These are phyloP conservation scores for Mycena capillaripes DNA, from an alignment of 768 basidiomycete species.

Conservation along the genomic window DNA sequence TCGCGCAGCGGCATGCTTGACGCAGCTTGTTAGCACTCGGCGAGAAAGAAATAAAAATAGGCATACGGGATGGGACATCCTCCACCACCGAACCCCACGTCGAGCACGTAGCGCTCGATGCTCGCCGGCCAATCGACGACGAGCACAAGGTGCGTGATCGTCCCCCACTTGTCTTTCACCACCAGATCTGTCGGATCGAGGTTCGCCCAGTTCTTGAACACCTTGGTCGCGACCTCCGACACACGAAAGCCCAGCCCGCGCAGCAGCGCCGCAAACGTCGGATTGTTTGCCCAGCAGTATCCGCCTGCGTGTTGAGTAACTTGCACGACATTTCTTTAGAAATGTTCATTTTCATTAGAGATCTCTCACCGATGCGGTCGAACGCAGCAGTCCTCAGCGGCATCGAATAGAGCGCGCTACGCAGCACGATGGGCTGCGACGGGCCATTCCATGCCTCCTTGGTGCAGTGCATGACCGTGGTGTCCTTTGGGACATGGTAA, in stretches of 20 bases:
- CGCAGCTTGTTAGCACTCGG: neutral
- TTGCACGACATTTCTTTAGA: neutral
- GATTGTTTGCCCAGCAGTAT: slow-evolving; percentile 38
- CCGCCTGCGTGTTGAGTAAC: slow-evolving; percentile 14
- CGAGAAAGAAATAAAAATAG: neutral
- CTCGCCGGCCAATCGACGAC: slow-evolving; percentile 33
- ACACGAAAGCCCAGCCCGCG: slow-evolving; percentile 36
- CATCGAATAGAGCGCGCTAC: slow-evolving; percentile 30
- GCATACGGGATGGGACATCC: slow-evolving; percentile 37
- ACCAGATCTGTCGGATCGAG: slow-evolving; percentile 24
- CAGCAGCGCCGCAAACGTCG: slow-evolving; percentile 33
- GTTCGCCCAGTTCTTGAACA: slow-evolving; percentile 37
- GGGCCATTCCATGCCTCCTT: slow-evolving; percentile 25
- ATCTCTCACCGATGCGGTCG: slow-evolving; percentile 20
- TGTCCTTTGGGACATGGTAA: slow-evolving; percentile 34
- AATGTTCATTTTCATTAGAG: neutral
- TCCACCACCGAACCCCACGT: slow-evolving; percentile 36
- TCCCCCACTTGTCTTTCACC: slow-evolving; percentile 34
- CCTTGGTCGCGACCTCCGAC: slow-evolving; percentile 35
- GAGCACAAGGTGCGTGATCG: slow-evolving; percentile 35
- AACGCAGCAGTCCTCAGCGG: slow-evolving; percentile 31
- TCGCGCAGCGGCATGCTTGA: slow-evolving; percentile 29
- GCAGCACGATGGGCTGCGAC: slow-evolving; percentile 34
- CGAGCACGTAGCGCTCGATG: slow-evolving; percentile 32
- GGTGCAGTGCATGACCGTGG: slow-evolving; percentile 27